Percentiles rank a stretch among this genome's conserved stretches.
These are phyloP conservation scores for Fusarium miscanthi DNA, from an alignment of 2,329 filamentous ascomycete genomes.

Conservation along the genomic window DNA sequence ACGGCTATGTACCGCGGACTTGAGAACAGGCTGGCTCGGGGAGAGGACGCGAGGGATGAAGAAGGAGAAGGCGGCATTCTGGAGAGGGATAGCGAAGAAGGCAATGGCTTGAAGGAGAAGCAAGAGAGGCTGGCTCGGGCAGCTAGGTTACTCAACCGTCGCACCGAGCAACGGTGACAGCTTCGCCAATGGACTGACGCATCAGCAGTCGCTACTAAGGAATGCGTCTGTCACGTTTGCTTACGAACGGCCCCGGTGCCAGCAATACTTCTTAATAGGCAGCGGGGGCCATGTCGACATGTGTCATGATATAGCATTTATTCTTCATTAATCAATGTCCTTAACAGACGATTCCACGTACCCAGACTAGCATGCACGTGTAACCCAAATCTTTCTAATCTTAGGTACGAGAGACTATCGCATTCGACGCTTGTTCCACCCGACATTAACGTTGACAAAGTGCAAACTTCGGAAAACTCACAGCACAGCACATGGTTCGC, in stretches of 20 bases:
- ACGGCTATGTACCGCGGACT: conserved; percentile 53
- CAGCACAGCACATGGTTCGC: background rate
- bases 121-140: conserved; percentile 56
- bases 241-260: conserved; percentile 33
- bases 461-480: background rate
- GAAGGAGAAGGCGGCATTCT: conserved; percentile 39
- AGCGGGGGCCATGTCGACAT: conserved; percentile 41
- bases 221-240: background rate
- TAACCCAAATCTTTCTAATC: conserved; percentile 30
- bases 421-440: conserved; percentile 5
- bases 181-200: background rate
- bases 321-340: conserved; percentile 46
- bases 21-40: conserved; percentile 32
- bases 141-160: conserved; percentile 51
- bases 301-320: conserved; percentile 48
- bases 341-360: conserved; percentile 29
- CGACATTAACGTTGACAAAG: background rate
- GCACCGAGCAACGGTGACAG: conserved; percentile 26
- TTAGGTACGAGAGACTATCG: conserved; percentile 10
- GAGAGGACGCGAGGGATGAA: conserved; percentile 35
- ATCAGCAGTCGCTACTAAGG: background rate
- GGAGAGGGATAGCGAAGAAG: conserved; percentile 42
- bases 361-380: conserved; percentile 17
- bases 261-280: conserved; percentile 40
- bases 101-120: conserved; percentile 49